Conservation (phyloP, 2,329 filamentous ascomycete genomes). For the Cercospora canescens region DNA sequence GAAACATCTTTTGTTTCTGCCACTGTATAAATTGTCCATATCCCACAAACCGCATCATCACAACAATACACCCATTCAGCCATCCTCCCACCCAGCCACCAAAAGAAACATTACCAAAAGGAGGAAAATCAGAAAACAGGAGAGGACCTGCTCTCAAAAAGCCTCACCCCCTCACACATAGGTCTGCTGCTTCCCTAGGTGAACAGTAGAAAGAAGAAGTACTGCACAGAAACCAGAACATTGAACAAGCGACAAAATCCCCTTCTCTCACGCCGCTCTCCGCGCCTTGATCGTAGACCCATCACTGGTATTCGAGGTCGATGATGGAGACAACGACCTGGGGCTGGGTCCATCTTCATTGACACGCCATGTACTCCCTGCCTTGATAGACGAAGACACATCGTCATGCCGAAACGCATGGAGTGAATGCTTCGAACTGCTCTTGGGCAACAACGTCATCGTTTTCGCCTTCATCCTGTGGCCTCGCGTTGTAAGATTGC, state of each 20-base stretch:
- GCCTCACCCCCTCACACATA: not conserved
- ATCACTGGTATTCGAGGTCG: not conserved
- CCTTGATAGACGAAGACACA: not conserved
- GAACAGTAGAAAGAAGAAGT: not conserved
- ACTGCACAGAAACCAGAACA: not conserved
- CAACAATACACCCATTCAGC: not conserved
- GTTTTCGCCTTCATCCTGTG: conserved; percentile 2
- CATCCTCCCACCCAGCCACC: not conserved
- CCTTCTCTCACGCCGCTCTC: not conserved
- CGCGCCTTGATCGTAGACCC: not conserved
- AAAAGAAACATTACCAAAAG: not conserved
- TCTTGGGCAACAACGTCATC: conserved; percentile 4
- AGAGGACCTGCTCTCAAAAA: not conserved
- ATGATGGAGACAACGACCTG: not conserved
- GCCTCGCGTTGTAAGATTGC: not conserved
- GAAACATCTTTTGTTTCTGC: not conserved
- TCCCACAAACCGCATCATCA: not conserved
- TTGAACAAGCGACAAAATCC: not conserved
- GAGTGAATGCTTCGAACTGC: not conserved
- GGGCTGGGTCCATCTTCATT: not conserved
- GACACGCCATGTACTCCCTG: not conserved
- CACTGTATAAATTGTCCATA: not conserved
- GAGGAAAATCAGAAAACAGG: not conserved
- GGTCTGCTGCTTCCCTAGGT: not conserved
- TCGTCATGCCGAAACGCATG: not conserved